Evolutionary conservation across 768 basidiomycete species (phyloP).

Genomic region (Tremella fuciformis): DNA sequence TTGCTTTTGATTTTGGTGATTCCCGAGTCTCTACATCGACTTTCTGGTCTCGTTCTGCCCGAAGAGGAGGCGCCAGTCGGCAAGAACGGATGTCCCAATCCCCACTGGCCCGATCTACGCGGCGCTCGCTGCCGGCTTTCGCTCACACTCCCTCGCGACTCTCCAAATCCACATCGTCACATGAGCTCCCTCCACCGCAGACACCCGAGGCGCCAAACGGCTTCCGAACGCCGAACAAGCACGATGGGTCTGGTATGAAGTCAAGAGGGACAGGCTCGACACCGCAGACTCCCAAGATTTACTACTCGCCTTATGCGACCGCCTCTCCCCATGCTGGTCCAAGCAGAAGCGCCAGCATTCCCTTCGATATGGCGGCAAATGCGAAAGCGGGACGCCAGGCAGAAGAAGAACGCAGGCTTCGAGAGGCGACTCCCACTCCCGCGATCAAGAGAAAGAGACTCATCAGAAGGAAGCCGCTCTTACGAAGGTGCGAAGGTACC

Average conservation of each 20-base stretch:
- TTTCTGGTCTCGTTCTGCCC: too few relatives aligned
- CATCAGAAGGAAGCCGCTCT: constrained; percentile 36
- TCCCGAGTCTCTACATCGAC: too few relatives aligned
- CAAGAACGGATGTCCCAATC: constrained; percentile 39
- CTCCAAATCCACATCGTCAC: constrained; percentile 28
- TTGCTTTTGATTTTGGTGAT: too few relatives aligned
- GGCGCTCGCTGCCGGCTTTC: constrained; percentile 33
- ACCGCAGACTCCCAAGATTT: constrained; percentile 35
- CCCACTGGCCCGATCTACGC: constrained; percentile 34
- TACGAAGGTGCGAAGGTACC: constrained; percentile 29
- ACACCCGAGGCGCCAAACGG: not conserved
- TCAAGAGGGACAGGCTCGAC: constrained; percentile 11
- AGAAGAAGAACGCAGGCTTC: constrained; percentile 16
- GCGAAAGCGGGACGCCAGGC: constrained; percentile 26
- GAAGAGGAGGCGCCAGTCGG: not conserved
- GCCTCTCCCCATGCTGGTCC: constrained; percentile 34
- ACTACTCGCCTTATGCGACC: constrained; percentile 39
- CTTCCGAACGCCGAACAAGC: not conserved
- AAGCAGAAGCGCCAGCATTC: constrained; percentile 41
- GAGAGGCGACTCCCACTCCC: constrained; percentile 7
- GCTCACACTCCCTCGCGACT: constrained; percentile 35
- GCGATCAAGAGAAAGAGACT: constrained; percentile 28
- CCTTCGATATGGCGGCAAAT: constrained; percentile 45
- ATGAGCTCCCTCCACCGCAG: constrained; percentile 9
- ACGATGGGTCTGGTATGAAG: too few relatives aligned